phyloP scores from a whole-genome alignment of 805 yeast species.

The Monosporozyma yasuniensis region DNA sequence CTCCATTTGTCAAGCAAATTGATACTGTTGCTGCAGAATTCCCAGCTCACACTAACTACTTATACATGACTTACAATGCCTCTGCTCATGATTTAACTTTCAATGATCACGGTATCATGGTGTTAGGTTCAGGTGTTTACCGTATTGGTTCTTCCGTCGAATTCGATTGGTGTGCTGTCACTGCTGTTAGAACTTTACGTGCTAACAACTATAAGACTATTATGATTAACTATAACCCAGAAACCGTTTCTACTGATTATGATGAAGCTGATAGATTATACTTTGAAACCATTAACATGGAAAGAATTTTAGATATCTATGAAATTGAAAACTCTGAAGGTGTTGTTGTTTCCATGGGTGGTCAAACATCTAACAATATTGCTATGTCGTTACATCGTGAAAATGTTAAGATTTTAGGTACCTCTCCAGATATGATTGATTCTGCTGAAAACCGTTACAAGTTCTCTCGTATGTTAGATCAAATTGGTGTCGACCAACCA shows the following conservation, averaged over 20 bases:
- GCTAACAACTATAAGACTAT: slow-evolving; percentile 80
- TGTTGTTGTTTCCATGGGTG: slow-evolving; percentile 96
- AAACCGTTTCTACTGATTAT: slow-evolving; percentile 96
- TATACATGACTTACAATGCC: slow-evolving; percentile 92
- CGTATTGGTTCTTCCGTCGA: slow-evolving; percentile 98
- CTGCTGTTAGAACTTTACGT: slow-evolving; percentile 90
- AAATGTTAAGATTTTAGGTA: slow-evolving; percentile 90
- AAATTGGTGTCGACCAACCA: slow-evolving; percentile 96
- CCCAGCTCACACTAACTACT: slow-evolving; percentile 92
- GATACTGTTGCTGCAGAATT: slow-evolving; percentile 99
- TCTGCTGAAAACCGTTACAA: slow-evolving; percentile 97
- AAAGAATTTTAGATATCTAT: slow-evolving; percentile 89
- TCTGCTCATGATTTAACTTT: slow-evolving; percentile 79
- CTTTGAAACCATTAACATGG: slow-evolving; percentile 90
- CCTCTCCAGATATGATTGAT: slow-evolving; percentile 97
- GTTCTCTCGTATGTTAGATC: slow-evolving; percentile 94
- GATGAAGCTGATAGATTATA: slow-evolving; percentile 96
- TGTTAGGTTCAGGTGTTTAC: slow-evolving; percentile 95
- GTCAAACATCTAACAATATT: slow-evolving; percentile 95
- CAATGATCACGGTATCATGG: slow-evolving; percentile 90
- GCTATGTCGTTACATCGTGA: slow-evolving; percentile 89
- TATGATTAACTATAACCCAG: slow-evolving; percentile 97
- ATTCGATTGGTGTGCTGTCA: slow-evolving; percentile 99
- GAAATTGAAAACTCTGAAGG: slow-evolving; percentile 86
- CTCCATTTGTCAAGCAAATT: slow-evolving; percentile 91